A percentile compares a stretch with the other conserved stretches of the same genome.
These are phyloP conservation scores for Sugiyamaella lignohabitans DNA, from an alignment of 805 yeast genomes.

Conservation along the genomic window DNA sequence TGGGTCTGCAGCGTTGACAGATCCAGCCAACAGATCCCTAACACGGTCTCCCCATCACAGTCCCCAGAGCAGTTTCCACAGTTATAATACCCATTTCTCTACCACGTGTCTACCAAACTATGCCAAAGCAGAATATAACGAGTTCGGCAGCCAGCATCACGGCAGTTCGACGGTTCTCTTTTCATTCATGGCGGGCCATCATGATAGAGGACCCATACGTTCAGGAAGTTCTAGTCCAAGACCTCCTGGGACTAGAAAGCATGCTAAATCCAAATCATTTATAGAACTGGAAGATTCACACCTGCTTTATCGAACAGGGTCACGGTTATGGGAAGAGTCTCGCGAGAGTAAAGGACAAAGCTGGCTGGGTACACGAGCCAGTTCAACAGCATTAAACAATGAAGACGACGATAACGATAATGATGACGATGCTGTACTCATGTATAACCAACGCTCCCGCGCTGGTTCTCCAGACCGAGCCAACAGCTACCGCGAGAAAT, in stretches of 20 bases:
- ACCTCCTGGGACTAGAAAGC: background rate
- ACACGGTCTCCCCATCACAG: too few species aligned
- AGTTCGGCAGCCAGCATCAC: constrained; percentile 8
- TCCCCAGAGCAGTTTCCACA: constrained; percentile 2
- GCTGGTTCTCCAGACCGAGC: background rate
- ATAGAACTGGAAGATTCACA: constrained; percentile 16
- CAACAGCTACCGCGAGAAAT: background rate
- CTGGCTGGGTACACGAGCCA: constrained; percentile 17
- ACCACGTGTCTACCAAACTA: constrained; percentile 11
- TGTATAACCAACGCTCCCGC: too few species aligned
- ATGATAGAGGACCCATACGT: background rate
- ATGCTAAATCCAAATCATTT: constrained; percentile 4
- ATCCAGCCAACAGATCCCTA: too few species aligned
- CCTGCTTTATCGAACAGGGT: constrained; percentile 24
- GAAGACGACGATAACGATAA: constrained; percentile 7
- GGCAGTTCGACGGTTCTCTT: constrained; percentile 8
- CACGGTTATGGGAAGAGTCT: constrained; percentile 24
- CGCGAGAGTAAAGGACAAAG: constrained; percentile 22
- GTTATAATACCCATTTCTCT: constrained; percentile 12
- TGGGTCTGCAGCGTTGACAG: too few species aligned
- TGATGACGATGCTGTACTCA: background rate
- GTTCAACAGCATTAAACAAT: constrained; percentile 13
- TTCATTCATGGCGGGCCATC: constrained; percentile 4
- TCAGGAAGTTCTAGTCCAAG: background rate
- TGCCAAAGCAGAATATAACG: constrained; percentile 7